Evolutionary conservation across 768 basidiomycete species (phyloP), one percentile per base, ranked within the genome.

Genomic region (Russula abietina): DNA sequence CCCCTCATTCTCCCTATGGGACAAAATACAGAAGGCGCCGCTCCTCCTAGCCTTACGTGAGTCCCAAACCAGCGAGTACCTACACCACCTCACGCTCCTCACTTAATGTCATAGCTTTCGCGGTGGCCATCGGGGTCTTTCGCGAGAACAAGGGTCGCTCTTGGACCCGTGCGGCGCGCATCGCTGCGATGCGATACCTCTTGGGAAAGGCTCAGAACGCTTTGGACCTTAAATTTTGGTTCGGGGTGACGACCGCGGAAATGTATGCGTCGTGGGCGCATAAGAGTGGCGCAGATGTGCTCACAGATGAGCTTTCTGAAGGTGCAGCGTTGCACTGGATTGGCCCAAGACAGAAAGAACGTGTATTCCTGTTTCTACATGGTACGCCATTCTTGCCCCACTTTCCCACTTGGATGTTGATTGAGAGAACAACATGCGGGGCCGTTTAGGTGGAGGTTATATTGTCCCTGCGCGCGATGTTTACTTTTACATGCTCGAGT

Each of bases 281-380:
- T 22, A 52, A 43, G 22, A 43, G 17, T 9, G 32, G 39, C 14
- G 14, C 11, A 9, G 54, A 64, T 22, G 36, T 22, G 24, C 32
- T 61, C 16, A 61, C 60, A 4, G 53, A 61, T 14, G 53, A 43
- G 24, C 38, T 62, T 36, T 17, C 46, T 4, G 60, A 62, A 2
- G 60, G 59, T 5, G 60, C 59, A 33, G 49, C n/a, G 22, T 14
- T 64, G 22, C 59, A 62, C n/a, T 55, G 60, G 63, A 38, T 64
- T 52, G 63, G 54, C 2, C 57, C 62, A 8, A 43, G 59, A 3
- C 28, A 19, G n/a, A 7, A 48, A 22, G 53, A 62, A 8, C 62
- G 57, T 8, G 54, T 64, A 30, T 6, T 64, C 5, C 49, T 64
- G 9, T 64, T 39, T 24, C 48, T 64, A 32, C 53, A 49, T 4